Percentiles rank a stretch among this genome's conserved stretches.
Conservation (phyloP, 768 basidiomycete genomes). For the Hypholoma sublateritium region DNA sequence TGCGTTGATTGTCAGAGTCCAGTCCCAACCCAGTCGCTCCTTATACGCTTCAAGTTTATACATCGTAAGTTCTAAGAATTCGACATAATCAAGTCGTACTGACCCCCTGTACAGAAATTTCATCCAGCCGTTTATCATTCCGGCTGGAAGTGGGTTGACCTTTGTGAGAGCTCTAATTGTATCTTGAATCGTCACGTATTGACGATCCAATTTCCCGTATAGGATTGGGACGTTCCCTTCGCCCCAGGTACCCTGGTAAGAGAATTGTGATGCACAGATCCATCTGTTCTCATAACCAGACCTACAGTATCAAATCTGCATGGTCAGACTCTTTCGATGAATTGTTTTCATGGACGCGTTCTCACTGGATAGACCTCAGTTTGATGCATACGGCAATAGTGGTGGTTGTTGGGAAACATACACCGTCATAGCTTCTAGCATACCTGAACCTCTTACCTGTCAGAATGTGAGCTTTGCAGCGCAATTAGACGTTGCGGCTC, state of each 20-base stretch:
- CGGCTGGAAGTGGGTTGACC: slow-evolving; percentile 42
- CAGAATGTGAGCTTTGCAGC: slow-evolving; percentile 47
- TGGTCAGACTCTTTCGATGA: slow-evolving; percentile 17
- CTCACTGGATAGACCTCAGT: slow-evolving; percentile 22
- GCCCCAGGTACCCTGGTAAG: slow-evolving; percentile 53
- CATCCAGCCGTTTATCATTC: slow-evolving; percentile 51
- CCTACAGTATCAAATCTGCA: slow-evolving; percentile 63
- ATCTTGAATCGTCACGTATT: background rate
- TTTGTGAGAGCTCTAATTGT: slow-evolving; percentile 39
- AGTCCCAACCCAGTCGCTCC: slow-evolving; percentile 58
- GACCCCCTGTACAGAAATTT: slow-evolving; percentile 24
- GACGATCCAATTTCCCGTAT: background rate
- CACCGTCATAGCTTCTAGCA: slow-evolving; percentile 48
- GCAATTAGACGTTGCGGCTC: slow-evolving; percentile 43
- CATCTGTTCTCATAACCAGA: background rate
- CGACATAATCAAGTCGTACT: slow-evolving; percentile 23
- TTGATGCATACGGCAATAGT: slow-evolving; percentile 54
- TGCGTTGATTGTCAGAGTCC: no score
- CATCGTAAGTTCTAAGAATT: slow-evolving; percentile 43
- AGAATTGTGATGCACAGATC: no score
- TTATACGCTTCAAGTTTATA: slow-evolving; percentile 60
- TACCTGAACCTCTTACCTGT: slow-evolving; percentile 37
- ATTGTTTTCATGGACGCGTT: background rate
- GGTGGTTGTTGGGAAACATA: slow-evolving; percentile 63
- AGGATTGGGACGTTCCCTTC: slow-evolving; percentile 64